phyloP scores from a whole-genome alignment of 257 asterid species.

The Echium plantagineum region DNA sequence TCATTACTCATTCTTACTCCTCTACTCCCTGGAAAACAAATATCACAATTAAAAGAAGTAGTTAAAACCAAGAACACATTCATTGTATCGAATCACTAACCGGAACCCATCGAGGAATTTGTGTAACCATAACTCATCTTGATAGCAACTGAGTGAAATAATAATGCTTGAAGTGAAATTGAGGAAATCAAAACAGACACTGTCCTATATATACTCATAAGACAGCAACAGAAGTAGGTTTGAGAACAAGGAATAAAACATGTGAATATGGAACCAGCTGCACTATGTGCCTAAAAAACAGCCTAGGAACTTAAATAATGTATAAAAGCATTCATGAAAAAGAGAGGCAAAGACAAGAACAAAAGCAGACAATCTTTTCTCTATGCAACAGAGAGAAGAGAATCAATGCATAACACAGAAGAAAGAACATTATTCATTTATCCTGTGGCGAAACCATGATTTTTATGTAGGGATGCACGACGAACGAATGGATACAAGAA shows the following conservation, averaged over 20 bases:
- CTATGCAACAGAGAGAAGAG: constrained; percentile 24
- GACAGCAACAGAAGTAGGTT: constrained; percentile 21
- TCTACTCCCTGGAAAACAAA: constrained; percentile 56
- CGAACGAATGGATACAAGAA: too few species aligned
- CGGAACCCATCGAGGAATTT: constrained; percentile 78
- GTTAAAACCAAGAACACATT: background rate
- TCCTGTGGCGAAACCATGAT: background rate
- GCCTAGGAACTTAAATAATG: constrained; percentile 44
- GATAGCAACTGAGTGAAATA: constrained; percentile 8
- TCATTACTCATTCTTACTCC: constrained; percentile 48
- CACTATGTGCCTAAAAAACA: constrained; percentile 30
- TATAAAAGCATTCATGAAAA: constrained; percentile 39
- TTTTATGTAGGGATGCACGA: too few species aligned
- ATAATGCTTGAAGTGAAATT: constrained; percentile 28
- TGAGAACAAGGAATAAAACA: constrained; percentile 37
- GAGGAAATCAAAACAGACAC: constrained; percentile 21
- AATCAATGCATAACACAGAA: constrained; percentile 37
- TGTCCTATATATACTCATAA: constrained; percentile 47
- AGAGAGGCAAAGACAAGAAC: constrained; percentile 33
- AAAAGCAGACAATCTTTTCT: constrained; percentile 34
- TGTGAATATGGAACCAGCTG: constrained; percentile 51
- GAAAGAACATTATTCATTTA: constrained; percentile 14
- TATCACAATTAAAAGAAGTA: too few species aligned
- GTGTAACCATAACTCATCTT: constrained; percentile 55
- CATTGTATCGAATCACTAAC: constrained; percentile 28